phyloP scores from a whole-genome alignment of 495 filamentous ascomycete genomes.

The Aspergillus nanangensis region DNA sequence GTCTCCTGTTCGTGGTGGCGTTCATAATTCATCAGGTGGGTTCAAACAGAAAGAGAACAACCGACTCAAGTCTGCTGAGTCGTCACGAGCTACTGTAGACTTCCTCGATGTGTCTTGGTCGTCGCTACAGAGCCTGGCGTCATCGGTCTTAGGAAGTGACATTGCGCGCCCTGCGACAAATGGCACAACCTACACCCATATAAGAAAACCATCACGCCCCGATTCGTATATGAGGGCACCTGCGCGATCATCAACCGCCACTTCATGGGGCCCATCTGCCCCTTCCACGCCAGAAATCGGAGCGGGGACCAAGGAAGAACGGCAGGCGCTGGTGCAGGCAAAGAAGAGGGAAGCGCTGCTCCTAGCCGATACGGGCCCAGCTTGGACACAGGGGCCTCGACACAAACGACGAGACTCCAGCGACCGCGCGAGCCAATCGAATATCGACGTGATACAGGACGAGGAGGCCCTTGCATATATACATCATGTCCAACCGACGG shows the following conservation, averaged over 20 bases:
- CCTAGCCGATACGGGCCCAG: conserved; percentile 45
- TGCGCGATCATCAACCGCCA: conserved; percentile 29
- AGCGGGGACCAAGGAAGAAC: conserved; percentile 51
- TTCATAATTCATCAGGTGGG: conserved; percentile 26
- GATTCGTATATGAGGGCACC: conserved; percentile 36
- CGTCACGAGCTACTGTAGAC: conserved; percentile 34
- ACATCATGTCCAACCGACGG: conserved; percentile 74
- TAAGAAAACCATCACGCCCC: conserved; percentile 41
- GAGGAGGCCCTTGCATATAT: conserved; percentile 79
- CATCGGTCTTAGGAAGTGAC: conserved; percentile 47
- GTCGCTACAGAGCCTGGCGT: conserved; percentile 50
- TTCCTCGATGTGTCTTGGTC: conserved; percentile 51
- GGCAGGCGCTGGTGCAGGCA: conserved; percentile 53
- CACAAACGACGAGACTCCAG: conserved; percentile 60
- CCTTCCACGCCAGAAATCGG: conserved; percentile 42
- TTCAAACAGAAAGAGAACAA: conserved; percentile 19
- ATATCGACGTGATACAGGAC: conserved; percentile 51
- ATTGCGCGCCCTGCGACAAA: conserved; percentile 28
- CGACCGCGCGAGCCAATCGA: conserved; percentile 36
- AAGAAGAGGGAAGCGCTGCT: conserved; percentile 60
- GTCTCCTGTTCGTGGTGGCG: conserved; percentile 13
- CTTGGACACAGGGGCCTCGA: conserved; percentile 37
- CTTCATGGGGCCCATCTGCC: conserved; percentile 53
- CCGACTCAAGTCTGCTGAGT: conserved; percentile 19
- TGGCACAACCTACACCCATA: conserved; percentile 23